Evolutionary conservation across 2,329 filamentous ascomycete species (phyloP).

Genomic region (Beauveria varroae): DNA sequence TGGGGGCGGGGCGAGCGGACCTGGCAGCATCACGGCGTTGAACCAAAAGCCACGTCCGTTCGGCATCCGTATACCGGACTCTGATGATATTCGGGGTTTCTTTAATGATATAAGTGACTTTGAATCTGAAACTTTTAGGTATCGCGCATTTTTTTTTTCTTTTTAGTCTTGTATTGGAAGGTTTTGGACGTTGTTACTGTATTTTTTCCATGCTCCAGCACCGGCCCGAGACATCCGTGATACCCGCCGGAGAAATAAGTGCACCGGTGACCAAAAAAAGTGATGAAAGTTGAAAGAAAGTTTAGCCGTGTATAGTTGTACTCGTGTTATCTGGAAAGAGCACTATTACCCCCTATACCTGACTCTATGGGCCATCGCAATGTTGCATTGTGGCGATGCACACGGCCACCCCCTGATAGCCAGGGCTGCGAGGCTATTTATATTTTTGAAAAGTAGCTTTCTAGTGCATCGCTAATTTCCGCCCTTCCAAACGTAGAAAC

Average conservation of each 20-base stretch:
- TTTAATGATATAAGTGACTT: not conserved
- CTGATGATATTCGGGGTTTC: not conserved
- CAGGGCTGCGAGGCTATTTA: not conserved
- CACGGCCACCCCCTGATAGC: not conserved
- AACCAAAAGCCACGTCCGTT: not conserved
- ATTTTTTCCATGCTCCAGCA: not conserved
- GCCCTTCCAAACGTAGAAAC: too few relatives aligned
- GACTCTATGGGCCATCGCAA: not conserved
- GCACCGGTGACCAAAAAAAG: not conserved
- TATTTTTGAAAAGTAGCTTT: not conserved
- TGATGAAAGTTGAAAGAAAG: too few relatives aligned
- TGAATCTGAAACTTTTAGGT: not conserved
- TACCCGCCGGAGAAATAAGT: not conserved
- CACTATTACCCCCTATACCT: not conserved
- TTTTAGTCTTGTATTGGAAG: not conserved
- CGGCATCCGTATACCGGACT: not conserved
- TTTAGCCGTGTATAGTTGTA: too few relatives aligned
- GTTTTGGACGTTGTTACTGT: not conserved
- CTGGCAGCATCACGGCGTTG: not conserved
- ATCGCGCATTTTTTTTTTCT: too few relatives aligned
- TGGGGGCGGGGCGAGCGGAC: not conserved
- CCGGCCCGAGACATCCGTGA: slow-evolving; percentile 3
- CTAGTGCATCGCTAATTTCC: not conserved
- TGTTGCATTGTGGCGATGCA: not conserved
- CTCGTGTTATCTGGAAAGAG: too few relatives aligned